Base-by-base conservation (phyloP, 148 eudicot species). In the Dysphania ambrosioides region DNA sequence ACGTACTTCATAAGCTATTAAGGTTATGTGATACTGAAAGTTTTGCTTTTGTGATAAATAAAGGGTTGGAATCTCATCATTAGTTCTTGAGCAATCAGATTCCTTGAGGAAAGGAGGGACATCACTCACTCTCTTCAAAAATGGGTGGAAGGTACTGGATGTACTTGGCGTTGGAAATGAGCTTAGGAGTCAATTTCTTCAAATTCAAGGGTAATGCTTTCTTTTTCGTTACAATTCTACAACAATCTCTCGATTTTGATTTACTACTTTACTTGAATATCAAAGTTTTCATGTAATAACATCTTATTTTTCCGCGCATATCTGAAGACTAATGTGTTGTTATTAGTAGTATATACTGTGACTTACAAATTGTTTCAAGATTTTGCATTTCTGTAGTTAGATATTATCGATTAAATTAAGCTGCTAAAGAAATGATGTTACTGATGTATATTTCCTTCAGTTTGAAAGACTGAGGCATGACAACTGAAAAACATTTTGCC, bases 61-160 rank as follows among this genome's bases (percentile, higher is more conserved):
- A 77, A 94, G 97, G 83, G 80, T 87, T 1, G 99, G 99, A 58
- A 79, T 96, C 19, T 53, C 78, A 69, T 77, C 94, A 15, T 21
- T 73, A 75, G 97, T 96, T 71, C 71, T 96, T 60, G 99, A 96
- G 87, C 97, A 90, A 78, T 87, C 89, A n/a, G 91, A 85, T 16
- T 82, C 90, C 3, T 85, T 96, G 35, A 72, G 98, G 77, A 87
- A 80, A 11, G 91, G 89, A 8, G 97, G 99, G 23, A 85, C 93
- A 27, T 90, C 99, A 19, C 80, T 96, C 57, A 84, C 97, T 5
- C 82, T 96, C 40, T 90, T 84, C 77, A 90, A 92, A 80, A 92
- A 90, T 77, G 99, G 94, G 19, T 96, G 99, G 99, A 79, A 81
- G 51, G 90, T 84, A 5, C 70, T 96, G 86, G 97, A 96, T 84